Evolutionary conservation across 305 asterid genomes (phyloP), one percentile per base, ranked within the genome.

Genomic region (Vinca major): DNA sequence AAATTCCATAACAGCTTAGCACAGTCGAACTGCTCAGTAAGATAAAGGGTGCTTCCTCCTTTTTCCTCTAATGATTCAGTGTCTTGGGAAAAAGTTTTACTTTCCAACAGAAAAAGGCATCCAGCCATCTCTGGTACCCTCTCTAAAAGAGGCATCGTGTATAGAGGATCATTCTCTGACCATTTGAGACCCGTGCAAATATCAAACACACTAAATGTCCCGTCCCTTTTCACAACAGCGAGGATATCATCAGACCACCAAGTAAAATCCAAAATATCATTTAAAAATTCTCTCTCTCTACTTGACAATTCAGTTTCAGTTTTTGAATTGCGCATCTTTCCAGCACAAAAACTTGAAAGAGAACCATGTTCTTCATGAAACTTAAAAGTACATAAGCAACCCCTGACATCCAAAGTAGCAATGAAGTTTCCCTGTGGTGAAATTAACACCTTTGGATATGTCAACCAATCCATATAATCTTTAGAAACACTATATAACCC

Each of bases 201-300:
- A 66, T 86, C 95, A 80, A 90, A 73, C 91, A 90, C 82, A 64
- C 80, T 55, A 73, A 89, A 77, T 61, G 69, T 80, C 62, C 96
- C 93, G 66, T 79, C 84, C 84, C 82, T 77, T 77, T 77, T 86
- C 50, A 86, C 95, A 70, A 88, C 66, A 63, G 83, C 76, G 82
- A 93, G 82, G 73, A 84, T 73, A 75, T 78, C 80, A 73, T 89
- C 85, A 73, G 96, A 87, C 99, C 99, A 93, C 99, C 99, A 93
- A 78, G 95, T 75, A 75, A 91, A 93, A 83, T 91, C 97, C 77
- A 83, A 72, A 69, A 86, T 62, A 72, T 86, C 83, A 43, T 74
- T 83, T 61, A 83, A 61, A 66, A 55, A 65, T 68, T 77, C 82
- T 48, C 72, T 68, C 71, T 76, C 73, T 66, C 78, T 63, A 75